Evolutionary conservation across 768 basidiomycete genomes (phyloP).

Genomic region (Kwoniella pini): DNA sequence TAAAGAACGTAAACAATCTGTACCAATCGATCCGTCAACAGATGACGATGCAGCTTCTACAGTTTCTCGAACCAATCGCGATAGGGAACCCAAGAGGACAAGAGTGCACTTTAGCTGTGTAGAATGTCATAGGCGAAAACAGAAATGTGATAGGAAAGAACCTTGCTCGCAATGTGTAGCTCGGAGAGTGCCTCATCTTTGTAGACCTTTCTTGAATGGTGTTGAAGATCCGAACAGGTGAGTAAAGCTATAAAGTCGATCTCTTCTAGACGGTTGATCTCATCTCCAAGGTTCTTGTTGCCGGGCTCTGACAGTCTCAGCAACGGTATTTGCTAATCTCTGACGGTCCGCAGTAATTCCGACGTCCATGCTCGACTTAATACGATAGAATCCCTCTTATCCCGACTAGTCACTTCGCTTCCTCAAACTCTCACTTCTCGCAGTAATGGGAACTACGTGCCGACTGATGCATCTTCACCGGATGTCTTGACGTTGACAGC

Average conservation of each 20-base stretch:
- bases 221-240: slow-evolving; percentile 51
- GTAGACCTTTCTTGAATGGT: slow-evolving; percentile 54
- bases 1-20: slow-evolving; percentile 26
- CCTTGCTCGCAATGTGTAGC: slow-evolving; percentile 54
- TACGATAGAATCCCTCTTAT: slow-evolving; percentile 52
- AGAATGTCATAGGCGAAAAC: slow-evolving; percentile 49
- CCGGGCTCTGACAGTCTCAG: background rate
- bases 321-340: background rate
- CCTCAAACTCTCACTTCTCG: slow-evolving; percentile 13
- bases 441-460: background rate
- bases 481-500: slow-evolving; percentile 40
- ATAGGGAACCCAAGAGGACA: slow-evolving; percentile 40
- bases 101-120: slow-evolving; percentile 53
- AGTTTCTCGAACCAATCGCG: slow-evolving; percentile 6
- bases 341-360: slow-evolving; percentile 33
- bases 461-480: slow-evolving; percentile 32
- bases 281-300: background rate
- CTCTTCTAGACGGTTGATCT: no score
- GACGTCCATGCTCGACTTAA: slow-evolving; percentile 52
- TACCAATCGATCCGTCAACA: slow-evolving; percentile 30
- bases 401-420: slow-evolving; percentile 37
- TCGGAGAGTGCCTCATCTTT: slow-evolving; percentile 54
- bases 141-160: slow-evolving; percentile 52
- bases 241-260: slow-evolving; percentile 26
- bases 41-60: slow-evolving; percentile 40